Evolutionary conservation across 1,139 yeast genomes (phyloP).

Genomic region (Candida labiduridarum): DNA sequence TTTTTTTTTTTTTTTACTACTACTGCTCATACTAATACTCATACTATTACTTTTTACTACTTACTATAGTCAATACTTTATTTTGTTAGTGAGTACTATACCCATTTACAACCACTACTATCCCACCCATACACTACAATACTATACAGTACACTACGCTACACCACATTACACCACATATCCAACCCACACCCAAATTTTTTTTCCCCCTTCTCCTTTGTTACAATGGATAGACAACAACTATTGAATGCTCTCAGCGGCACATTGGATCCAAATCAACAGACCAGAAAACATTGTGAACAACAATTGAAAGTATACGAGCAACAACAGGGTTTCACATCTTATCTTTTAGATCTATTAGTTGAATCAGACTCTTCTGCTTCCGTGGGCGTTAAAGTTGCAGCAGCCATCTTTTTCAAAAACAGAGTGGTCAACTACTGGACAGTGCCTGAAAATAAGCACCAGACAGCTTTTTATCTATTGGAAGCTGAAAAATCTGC

Average conservation of each 20-base stretch:
- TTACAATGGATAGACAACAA: conserved; percentile 43
- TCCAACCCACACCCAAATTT: background rate
- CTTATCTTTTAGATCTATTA: conserved; percentile 56
- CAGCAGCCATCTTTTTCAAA: conserved; percentile 70
- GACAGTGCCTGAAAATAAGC: conserved; percentile 47
- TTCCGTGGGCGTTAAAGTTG: conserved; percentile 52
- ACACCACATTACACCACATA: background rate
- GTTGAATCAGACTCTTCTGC: conserved; percentile 44
- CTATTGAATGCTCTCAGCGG: conserved; percentile 45
- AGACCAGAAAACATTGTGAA: conserved; percentile 46
- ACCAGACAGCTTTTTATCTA: conserved; percentile 32
- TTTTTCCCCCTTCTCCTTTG: background rate
- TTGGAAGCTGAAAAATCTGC: conserved; percentile 50
- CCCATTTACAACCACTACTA: background rate
- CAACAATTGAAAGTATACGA: conserved; percentile 42
- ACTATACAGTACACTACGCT: too few species aligned
- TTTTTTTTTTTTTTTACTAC: background rate
- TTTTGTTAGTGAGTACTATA: conserved; percentile 4
- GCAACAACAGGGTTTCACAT: conserved; percentile 58
- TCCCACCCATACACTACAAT: background rate
- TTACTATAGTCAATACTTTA: background rate
- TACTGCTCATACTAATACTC: background rate
- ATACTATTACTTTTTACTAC: background rate
- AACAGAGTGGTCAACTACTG: conserved; percentile 63
- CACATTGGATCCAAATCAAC: conserved; percentile 44